These are phyloP conservation scores for Fragilaria crotonensis DNA, from an alignment of 108 stramenopile species.

Conservation along the genomic window DNA sequence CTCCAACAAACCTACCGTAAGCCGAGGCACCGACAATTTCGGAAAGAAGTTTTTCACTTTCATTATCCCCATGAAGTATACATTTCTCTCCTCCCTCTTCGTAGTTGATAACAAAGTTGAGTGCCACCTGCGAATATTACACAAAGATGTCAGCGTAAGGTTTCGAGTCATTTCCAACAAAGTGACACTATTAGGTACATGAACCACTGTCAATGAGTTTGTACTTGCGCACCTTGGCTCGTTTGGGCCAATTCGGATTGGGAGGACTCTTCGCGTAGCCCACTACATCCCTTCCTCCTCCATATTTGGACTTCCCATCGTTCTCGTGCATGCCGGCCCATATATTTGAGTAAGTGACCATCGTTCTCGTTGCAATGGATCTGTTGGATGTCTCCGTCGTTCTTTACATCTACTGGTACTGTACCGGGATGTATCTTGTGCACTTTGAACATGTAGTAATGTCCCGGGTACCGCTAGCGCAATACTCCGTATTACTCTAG, in stretches of 20 bases:
- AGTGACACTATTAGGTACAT: background rate
- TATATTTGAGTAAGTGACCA: background rate
- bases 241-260: conserved; percentile 64
- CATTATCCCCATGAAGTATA: conserved; percentile 65
- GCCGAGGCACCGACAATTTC: conserved; percentile 81
- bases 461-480: no score
- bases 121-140: conserved; percentile 49
- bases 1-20: conserved; percentile 36
- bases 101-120: conserved; percentile 94
- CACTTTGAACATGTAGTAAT: no score
- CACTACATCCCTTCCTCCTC: conserved; percentile 58
- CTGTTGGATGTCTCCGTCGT: no score
- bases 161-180: background rate
- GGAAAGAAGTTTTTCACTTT: conserved; percentile 73
- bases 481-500: no score
- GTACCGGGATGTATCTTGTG: no score
- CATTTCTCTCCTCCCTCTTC: conserved; percentile 93
- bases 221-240: conserved; percentile 28
- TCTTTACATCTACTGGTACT: no score
- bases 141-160: background rate
- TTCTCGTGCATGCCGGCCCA: conserved; percentile 37
- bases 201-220: background rate
- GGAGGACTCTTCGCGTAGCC: conserved; percentile 77
- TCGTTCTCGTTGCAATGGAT: no score
- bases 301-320: conserved; percentile 62